Evolutionary conservation across 2,329 filamentous ascomycete genomes (phyloP), one percentile per base, ranked within the genome.

Genomic region (Coleophoma cylindrospora): DNA sequence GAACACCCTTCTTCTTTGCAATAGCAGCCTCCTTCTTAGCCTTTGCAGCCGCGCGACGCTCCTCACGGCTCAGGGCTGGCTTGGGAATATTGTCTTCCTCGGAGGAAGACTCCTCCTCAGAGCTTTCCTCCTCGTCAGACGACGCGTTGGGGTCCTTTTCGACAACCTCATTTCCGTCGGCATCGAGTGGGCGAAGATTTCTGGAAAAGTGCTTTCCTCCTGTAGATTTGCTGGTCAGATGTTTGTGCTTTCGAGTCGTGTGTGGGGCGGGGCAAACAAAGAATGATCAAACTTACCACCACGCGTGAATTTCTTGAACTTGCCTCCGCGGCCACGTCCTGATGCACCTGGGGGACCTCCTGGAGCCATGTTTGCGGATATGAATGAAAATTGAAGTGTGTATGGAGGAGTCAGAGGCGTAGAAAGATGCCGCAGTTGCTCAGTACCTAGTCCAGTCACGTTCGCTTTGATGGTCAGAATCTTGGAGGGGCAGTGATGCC

Each of bases 161-260:
- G 76, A 87, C 85, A 55, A 92, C 77, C 60, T 89, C 84, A 64
- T 94, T 94, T 61, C 92, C 94, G 65, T 97, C 89, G 60, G 84
- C 85, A 64, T 96, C 91, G 64, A 94, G 74, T 17, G 91, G 91
- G 68, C 89, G 85, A 43, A 97, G 83, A 68, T 96, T 86, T 58
- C 90, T 87, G 59, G 91, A 96, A 74, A 95, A 99, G 66, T 95
- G 86, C 73, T 96, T 96, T 65, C 94, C 94, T 55, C 91, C 91
- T 96, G 57, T 21, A 27, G 21, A 40, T 27, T 44, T 43, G 48
- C 15, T 38, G 40, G 61, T 43, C 60, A 61, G 63, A 40, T 56
- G 50, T 22, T 53, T 49, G 45, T 51, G 51, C 53, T 46, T 45
- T 19, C 44, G 44, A 44, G n/a, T 14, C 14, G 13, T 45, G 38